phyloP scores from a whole-genome alignment of 2,329 filamentous ascomycete species.

The Lecanoromycetidae sp. region DNA sequence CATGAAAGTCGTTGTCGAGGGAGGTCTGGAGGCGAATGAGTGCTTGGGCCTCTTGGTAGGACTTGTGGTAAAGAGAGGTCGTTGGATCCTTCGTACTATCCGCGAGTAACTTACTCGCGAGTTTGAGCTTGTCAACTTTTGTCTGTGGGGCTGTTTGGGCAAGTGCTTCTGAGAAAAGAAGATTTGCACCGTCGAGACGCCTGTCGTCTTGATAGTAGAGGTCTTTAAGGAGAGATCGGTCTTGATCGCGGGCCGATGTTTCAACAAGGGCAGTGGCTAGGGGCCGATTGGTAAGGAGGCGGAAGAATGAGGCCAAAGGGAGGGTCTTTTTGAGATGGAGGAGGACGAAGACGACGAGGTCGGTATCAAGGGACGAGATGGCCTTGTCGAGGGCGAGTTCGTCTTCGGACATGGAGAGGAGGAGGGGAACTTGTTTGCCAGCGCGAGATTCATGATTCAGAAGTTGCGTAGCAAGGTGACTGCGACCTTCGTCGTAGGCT shows the following conservation, averaged over 20 bases:
- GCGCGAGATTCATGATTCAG: conserved; percentile 89
- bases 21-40: conserved; percentile 76
- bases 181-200: conserved; percentile 71
- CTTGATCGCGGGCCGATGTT: conserved; percentile 65
- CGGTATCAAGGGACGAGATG: conserved; percentile 87
- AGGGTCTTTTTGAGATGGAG: conserved; percentile 81
- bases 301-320: conserved; percentile 82
- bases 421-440: conserved; percentile 86
- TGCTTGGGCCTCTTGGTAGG: conserved; percentile 66
- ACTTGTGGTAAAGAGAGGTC: conserved; percentile 52
- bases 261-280: conserved; percentile 84
- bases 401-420: conserved; percentile 92
- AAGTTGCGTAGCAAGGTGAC: conserved; percentile 76
- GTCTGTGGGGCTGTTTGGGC: conserved; percentile 56
- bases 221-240: conserved; percentile 76
- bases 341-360: conserved; percentile 81
- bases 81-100: conserved; percentile 67
- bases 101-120: conserved; percentile 68
- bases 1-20: conserved; percentile 67
- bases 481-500: conserved; percentile 85
- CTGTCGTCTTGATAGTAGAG: conserved; percentile 96
- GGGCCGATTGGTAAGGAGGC: conserved; percentile 73
- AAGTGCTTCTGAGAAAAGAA: conserved; percentile 77
- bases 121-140: conserved; percentile 73
- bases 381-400: conserved; percentile 92